Conservation (phyloP, 345 rosid genomes). For the Theobroma cacao region DNA sequence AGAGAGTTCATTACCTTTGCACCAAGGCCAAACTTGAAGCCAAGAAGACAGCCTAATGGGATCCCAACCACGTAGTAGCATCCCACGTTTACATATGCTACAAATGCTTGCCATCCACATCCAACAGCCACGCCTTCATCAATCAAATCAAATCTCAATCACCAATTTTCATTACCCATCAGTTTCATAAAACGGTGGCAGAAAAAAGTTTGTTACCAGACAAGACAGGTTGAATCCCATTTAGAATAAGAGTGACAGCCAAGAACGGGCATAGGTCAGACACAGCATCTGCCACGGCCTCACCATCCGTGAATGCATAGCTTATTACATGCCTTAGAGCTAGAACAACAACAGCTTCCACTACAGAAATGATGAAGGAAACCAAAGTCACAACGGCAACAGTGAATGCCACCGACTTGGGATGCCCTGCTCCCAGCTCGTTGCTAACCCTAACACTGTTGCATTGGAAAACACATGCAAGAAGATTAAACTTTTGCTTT, state of each 20-base stretch:
- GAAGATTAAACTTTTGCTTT: background rate
- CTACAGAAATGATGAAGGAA: conserved; percentile 43
- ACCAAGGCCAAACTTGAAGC: conserved; percentile 48
- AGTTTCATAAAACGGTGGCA: background rate
- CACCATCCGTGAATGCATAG: conserved; percentile 58
- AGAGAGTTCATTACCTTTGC: conserved; percentile 42
- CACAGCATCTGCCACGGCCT: conserved; percentile 48
- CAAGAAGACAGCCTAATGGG: conserved; percentile 54
- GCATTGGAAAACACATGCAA: background rate
- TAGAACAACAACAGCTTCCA: conserved; percentile 41
- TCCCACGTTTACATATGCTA: conserved; percentile 62
- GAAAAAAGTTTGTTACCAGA: conserved; percentile 43
- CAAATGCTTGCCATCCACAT: conserved; percentile 74
- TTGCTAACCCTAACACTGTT: conserved; percentile 70
- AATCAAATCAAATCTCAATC: no score
- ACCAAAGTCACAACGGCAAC: conserved; percentile 35
- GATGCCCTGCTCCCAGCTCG: conserved; percentile 73
- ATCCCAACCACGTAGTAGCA: conserved; percentile 61
- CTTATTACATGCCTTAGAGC: conserved; percentile 47
- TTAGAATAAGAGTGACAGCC: conserved; percentile 50
- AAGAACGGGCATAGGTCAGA: conserved; percentile 52
- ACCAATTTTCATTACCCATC: no score
- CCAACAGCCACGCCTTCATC: conserved; percentile 71
- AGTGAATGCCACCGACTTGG: conserved; percentile 60
- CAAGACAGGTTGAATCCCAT: conserved; percentile 59